Base-by-base conservation (phyloP, 2,329 filamentous ascomycete genomes). In the Fusarium sp. region DNA sequence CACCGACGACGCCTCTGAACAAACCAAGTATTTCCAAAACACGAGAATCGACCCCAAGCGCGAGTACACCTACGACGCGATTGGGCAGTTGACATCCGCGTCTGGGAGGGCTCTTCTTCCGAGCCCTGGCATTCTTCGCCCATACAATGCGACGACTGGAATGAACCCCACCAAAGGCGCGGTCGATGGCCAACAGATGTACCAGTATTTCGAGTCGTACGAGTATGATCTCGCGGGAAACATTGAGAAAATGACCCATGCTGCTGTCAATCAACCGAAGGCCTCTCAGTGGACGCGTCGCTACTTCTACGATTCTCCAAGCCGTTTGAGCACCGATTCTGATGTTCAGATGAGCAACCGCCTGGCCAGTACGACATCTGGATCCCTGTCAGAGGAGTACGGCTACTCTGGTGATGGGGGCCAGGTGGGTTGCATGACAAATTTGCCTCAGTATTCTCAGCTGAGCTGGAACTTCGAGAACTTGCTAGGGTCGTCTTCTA, bases 391-490 rank as follows among this genome's bases (percentile, higher is more conserved):
- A 2, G 56, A 59, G 2, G 22, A 15, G 30, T 50, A 58, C 15
- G 4, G 1, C 8, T 67, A 58, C 22, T 47, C 12, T 3, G 25
- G 25, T 0, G 27, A 54, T 11, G 58, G 58, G 0, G 65, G 47
- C 0, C 25, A 30, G 2, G 9, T 35, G 22, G 66, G 68, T 2
- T 54, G 45, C 9, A 68, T 70, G 33, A 73, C 68, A 7, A 30
- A 40, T 2, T 20, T 75, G n/a, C n/a, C 73, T 6, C 6, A 22
- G 27, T 33, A 57, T 40, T 37, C 47, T 10, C 8, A 11, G 7
- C 14, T 47, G 63, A 8, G 20, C 3, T 73, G 73, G 73, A 38
- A 70, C 27, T 57, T n/a, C n/a, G 27, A 56, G 4, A 27, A 68
- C 11, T 38, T 56, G 38, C 35, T 70, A 1, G 17, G 22, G 6